Evolutionary conservation across 2,329 filamentous ascomycete species (phyloP).

Genomic region (Emergomyces pasteurianus): DNA sequence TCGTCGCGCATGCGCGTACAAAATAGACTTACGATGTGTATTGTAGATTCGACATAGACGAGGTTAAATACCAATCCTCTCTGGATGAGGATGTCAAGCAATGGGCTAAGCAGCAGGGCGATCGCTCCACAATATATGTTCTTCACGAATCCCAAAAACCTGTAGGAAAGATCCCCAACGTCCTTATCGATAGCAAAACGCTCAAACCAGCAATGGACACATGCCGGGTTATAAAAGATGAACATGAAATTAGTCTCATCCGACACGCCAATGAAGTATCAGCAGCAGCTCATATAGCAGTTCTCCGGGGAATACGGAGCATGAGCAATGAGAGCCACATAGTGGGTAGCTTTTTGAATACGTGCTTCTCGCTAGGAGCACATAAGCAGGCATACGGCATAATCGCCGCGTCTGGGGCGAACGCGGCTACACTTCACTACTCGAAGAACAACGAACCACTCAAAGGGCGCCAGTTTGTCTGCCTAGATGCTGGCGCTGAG

Average conservation of each 20-base stretch:
- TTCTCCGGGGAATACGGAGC: slow-evolving; percentile 48
- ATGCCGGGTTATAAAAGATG: slow-evolving; percentile 59
- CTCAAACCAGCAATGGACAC: slow-evolving; percentile 49
- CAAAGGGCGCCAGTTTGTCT: slow-evolving; percentile 60
- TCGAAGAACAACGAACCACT: slow-evolving; percentile 64
- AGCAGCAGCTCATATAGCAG: slow-evolving; percentile 51
- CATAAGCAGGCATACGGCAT: slow-evolving; percentile 78
- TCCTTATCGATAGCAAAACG: slow-evolving; percentile 15
- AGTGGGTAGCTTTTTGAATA: slow-evolving; percentile 66
- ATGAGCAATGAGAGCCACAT: slow-evolving; percentile 72
- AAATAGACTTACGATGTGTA: neutral
- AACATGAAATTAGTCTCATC: slow-evolving; percentile 62
- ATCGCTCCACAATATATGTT: slow-evolving; percentile 23
- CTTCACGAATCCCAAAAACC: slow-evolving; percentile 26
- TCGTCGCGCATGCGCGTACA: neutral
- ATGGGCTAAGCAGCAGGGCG: slow-evolving; percentile 21
- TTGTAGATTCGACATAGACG: slow-evolving; percentile 54
- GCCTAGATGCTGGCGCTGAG: slow-evolving; percentile 75
- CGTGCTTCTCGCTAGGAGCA: slow-evolving; percentile 61
- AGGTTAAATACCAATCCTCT: slow-evolving; percentile 47
- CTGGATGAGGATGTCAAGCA: slow-evolving; percentile 39
- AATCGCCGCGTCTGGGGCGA: slow-evolving; percentile 69
- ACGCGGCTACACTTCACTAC: slow-evolving; percentile 81
- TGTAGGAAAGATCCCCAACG: neutral
- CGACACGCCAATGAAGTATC: slow-evolving; percentile 60